Evolutionary conservation across 2,329 filamentous ascomycete species (phyloP), one percentile per base, ranked within the genome.

Genomic region (Penicillium sclerotigenum): DNA sequence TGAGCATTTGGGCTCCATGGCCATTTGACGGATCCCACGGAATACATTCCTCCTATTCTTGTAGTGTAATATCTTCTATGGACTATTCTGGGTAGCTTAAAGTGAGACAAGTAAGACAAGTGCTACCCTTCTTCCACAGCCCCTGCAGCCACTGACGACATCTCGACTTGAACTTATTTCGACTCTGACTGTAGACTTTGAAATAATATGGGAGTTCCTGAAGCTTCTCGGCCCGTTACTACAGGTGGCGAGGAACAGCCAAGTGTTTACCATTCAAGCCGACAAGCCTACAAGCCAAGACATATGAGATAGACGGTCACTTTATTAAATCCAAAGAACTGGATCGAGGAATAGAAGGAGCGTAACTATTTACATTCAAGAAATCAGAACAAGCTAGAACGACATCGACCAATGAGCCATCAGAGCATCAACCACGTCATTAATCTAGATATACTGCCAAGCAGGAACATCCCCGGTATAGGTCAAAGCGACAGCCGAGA

Each of bases 401-500:
- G 13, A 41, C 11, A 34, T 37, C 9, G 13, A 10, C 18, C 29
- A 24, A 5, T 33, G 26, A 46, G 14, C 7, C 26, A 24, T 24
- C 24, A 56, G 1, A 7, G 24, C 14, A 52, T 10, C 13, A 29
- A n/a, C 18, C 28, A 26, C 34, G 45, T 11, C 5, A 5, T 11
- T 20, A 47, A 16, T 53, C 63, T 71, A 78, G 41, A 61, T 64
- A 50, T 78, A 78, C 63, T 78, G 71, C 75, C 74, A 78, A 41
- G 75, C 71, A 53, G 68, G 69, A 4, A 51, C 63, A 11, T 59
- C 46, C 9, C 64, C 65, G 18, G 66, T 61, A 20, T 68, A 72
- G 16, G 63, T 54, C 18, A 68, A 20, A 4, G 75, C 71, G 29
- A 73, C 28, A 16, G 73, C 75, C 31, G 66, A 67, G 65, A 79